phyloP scores from a whole-genome alignment of 768 basidiomycete genomes.

The Amanita pseudoporphyria region DNA sequence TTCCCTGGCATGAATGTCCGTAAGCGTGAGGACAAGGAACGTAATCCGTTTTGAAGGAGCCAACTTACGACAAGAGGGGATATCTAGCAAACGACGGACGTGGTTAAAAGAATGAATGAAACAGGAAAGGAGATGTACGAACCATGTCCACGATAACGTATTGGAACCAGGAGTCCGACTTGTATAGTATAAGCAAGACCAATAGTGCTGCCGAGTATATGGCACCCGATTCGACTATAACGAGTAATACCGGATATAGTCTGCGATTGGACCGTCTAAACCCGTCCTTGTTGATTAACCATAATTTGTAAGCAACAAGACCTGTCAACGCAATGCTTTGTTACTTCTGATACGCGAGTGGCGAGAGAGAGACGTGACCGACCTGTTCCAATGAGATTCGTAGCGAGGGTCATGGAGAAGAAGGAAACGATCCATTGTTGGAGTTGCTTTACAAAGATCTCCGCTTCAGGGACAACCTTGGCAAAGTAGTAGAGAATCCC shows the following conservation, averaged over 20 bases:
- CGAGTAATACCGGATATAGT: conserved; percentile 18
- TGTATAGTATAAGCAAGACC: conserved; percentile 20
- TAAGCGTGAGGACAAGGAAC: neutral
- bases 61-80: conserved; percentile 8
- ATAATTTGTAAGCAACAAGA: conserved; percentile 21
- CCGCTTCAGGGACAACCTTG: conserved; percentile 13
- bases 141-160: conserved; percentile 24
- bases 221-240: conserved; percentile 25
- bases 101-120: neutral
- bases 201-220: conserved; percentile 23
- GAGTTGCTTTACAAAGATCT: conserved; percentile 20
- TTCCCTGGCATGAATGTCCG: neutral
- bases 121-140: conserved; percentile 7
- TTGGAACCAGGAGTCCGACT: conserved; percentile 21
- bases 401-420: conserved; percentile 24
- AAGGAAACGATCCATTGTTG: conserved; percentile 25
- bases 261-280: conserved; percentile 7
- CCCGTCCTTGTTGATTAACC: conserved; percentile 16
- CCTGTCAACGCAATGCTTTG: conserved; percentile 1
- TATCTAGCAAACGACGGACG: neutral
- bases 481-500: conserved; percentile 19
- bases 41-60: neutral
- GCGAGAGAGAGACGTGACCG: conserved; percentile 3
- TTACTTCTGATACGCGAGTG: neutral
- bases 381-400: conserved; percentile 24